Evolutionary conservation across 2,329 filamentous ascomycete species (phyloP).

Genomic region (Sphaceloma murrayae): DNA sequence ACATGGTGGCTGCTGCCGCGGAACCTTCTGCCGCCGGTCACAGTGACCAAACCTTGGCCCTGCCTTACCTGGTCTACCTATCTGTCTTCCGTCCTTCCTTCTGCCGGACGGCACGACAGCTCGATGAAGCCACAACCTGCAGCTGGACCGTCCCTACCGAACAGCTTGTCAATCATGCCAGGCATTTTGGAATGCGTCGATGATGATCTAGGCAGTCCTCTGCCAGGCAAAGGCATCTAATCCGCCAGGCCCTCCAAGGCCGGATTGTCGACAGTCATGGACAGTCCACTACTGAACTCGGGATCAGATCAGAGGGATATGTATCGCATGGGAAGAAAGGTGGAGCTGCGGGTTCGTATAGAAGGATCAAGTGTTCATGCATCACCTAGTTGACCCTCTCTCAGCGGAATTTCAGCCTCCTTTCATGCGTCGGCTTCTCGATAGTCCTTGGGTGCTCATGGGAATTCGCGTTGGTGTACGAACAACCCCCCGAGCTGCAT

Average conservation of each 20-base stretch:
- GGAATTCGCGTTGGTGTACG: slow-evolving; percentile 21
- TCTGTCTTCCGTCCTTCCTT: neutral
- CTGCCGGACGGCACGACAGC: slow-evolving; percentile 9
- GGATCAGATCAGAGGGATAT: slow-evolving; percentile 16
- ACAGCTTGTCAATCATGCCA: slow-evolving; percentile 14
- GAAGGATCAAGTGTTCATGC: neutral
- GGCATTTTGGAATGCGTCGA: slow-evolving; percentile 15
- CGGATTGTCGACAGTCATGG: slow-evolving; percentile 9
- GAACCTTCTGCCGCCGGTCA: slow-evolving; percentile 5
- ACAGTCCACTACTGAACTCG: slow-evolving; percentile 6
- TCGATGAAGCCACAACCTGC: slow-evolving; percentile 8
- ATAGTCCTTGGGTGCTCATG: slow-evolving; percentile 27
- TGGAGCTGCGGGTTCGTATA: slow-evolving; percentile 10
- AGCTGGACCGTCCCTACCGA: neutral
- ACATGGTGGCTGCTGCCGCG: too few relatives aligned
- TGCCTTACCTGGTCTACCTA: slow-evolving; percentile 3
- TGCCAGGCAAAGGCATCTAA: slow-evolving; percentile 4
- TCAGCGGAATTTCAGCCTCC: slow-evolving; percentile 22
- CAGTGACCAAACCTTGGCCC: neutral
- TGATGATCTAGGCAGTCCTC: slow-evolving; percentile 8
- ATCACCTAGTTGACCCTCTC: neutral
- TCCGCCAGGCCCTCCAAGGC: slow-evolving; percentile 6
- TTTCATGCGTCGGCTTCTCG: slow-evolving; percentile 25
- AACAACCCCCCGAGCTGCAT: neutral
- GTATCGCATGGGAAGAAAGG: slow-evolving; percentile 16